phyloP scores from a whole-genome alignment of 1,139 yeast genomes.

The Candida mesenterica region DNA sequence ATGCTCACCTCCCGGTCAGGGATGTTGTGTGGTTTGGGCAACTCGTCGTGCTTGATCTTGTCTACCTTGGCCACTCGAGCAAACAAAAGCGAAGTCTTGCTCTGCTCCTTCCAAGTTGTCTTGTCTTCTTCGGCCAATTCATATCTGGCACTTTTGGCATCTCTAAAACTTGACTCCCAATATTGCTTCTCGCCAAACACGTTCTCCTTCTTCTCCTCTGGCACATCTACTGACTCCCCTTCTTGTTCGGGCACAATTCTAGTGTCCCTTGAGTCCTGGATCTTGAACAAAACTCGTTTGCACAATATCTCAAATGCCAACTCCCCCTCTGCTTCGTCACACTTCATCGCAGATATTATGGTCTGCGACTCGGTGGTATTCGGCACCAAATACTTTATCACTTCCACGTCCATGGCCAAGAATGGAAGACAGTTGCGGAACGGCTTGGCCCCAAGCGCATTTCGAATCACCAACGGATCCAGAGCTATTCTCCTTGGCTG shows the following conservation, averaged over 20 bases:
- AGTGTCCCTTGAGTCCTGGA: conserved; percentile 6
- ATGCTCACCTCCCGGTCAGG: conserved; percentile 11
- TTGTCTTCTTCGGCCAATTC: neutral
- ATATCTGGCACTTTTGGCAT: neutral
- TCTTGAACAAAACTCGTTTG: conserved; percentile 16
- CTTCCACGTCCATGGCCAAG: conserved; percentile 11
- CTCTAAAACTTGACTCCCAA: conserved; percentile 7
- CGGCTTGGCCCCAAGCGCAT: conserved; percentile 3
- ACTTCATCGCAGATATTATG: conserved; percentile 13
- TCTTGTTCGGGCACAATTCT: neutral
- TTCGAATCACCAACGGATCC: conserved; percentile 8
- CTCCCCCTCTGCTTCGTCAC: conserved; percentile 16
- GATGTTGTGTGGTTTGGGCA: conserved; percentile 5
- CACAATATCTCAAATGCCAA: conserved; percentile 16
- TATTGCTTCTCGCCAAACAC: conserved; percentile 7
- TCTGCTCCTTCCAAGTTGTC: conserved; percentile 4
- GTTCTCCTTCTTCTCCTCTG: neutral
- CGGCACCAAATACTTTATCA: conserved; percentile 6
- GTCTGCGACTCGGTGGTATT: conserved; percentile 4
- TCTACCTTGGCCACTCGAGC: conserved; percentile 6
- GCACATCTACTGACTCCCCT: neutral
- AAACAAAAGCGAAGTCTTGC: conserved; percentile 1
- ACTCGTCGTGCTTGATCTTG: conserved; percentile 1
- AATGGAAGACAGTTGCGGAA: conserved; percentile 11
- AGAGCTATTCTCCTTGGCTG: conserved; percentile 1